These are phyloP conservation scores for Pouteria campechiana DNA, from an alignment of 179 eudicot species.

Conservation along the genomic window DNA sequence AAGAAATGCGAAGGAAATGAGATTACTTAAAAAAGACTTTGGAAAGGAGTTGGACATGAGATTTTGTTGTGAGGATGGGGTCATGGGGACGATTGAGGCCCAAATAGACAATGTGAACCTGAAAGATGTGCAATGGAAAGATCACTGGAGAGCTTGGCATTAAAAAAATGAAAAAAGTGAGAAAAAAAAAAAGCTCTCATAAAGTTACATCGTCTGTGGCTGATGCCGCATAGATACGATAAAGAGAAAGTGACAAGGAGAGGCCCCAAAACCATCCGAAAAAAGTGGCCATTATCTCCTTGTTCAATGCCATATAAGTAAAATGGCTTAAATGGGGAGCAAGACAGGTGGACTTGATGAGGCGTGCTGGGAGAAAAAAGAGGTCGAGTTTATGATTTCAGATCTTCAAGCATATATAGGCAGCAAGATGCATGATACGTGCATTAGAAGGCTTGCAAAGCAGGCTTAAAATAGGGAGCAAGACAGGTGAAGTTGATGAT, in stretches of 20 bases:
- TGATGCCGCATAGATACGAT: slow-evolving; percentile 16
- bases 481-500: too few relatives aligned
- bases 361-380: not conserved
- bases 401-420: too few relatives aligned
- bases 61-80: slow-evolving; percentile 23
- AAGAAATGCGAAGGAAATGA: not conserved
- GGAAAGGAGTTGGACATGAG: slow-evolving; percentile 31
- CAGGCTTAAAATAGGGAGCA: too few relatives aligned
- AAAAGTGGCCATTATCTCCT: slow-evolving; percentile 17
- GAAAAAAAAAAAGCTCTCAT: not conserved
- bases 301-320: slow-evolving; percentile 2
- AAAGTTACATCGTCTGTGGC: slow-evolving; percentile 20
- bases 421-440: too few relatives aligned
- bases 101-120: slow-evolving; percentile 43
- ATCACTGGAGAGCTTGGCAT: too few relatives aligned
- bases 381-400: too few relatives aligned
- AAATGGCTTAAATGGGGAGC: slow-evolving; percentile 16
- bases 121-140: too few relatives aligned
- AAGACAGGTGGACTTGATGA: not conserved
- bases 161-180: slow-evolving; percentile 3
- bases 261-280: slow-evolving; percentile 20
- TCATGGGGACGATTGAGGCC: slow-evolving; percentile 21
- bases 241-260: slow-evolving; percentile 18
- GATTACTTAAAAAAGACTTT: slow-evolving; percentile 33
- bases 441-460: slow-evolving; percentile 12